Base-by-base conservation (phyloP, 2,329 filamentous ascomycete species). In the Trichophyton benhamiae region DNA sequence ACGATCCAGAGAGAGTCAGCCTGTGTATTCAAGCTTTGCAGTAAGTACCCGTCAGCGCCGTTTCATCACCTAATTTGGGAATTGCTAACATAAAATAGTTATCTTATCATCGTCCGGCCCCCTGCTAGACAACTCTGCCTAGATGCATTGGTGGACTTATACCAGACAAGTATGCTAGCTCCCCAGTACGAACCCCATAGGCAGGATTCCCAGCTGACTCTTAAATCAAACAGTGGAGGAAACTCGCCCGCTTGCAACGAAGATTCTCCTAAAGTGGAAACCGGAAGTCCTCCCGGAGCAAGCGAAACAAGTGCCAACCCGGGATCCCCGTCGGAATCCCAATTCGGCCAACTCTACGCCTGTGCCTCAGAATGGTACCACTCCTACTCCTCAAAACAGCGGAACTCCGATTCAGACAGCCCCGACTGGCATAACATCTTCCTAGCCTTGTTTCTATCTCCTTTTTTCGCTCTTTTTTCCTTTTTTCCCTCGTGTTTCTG, bases 1-100 rank as follows among this genome's bases (percentile, higher is more conserved):
- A 80, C 66, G 84, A 87, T 70, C 84, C 84, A 0, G 84, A 87
- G 67, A 76, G 84, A 57, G 82, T 86, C 57, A 78, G 77, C 55
- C 75, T 86, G 48, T 82, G 81, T 27, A 78, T 82, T 20, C 81
- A 81, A 66, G 77, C 82, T 11, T 72, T 86, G 63, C 77, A 84
- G 74, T 83, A 74, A 64, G 75, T 76, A 58, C 17, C 63, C 61
- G 9, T 41, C 55, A 9, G 36, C 15, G 20, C 55, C 38, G 22
- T 57, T 4, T 60, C 8, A 42, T 61, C 69, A 57, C 71, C 62
- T 33, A 20, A 11, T 53, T 20, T 2, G n/a, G 20, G 25, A 33
- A 27, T 27, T 42, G 25, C 22, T 52, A n/a, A 59, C 36, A n/a
- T 33, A 17, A 33, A 2, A 17, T 60, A 79, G 77, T 64, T 83